Conservation (phyloP, 805 yeast species). For the Kodamaea lidongshanica region DNA sequence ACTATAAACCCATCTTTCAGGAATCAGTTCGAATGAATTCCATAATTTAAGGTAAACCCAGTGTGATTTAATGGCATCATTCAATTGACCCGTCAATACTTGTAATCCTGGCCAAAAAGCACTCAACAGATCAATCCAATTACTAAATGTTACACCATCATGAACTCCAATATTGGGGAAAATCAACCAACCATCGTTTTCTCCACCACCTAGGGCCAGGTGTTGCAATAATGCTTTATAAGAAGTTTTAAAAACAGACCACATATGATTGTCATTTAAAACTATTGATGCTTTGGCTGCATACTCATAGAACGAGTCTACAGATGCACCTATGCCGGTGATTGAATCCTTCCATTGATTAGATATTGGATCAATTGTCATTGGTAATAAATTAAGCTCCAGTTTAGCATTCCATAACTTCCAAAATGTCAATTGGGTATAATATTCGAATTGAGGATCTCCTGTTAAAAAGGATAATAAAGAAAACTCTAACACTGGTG, state of each 20-base stretch:
- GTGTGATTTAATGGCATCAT: constrained; percentile 59
- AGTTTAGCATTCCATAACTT: constrained; percentile 67
- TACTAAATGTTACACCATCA: constrained; percentile 44
- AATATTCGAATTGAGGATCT: constrained; percentile 61
- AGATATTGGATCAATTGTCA: constrained; percentile 60
- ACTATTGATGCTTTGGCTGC: constrained; percentile 71
- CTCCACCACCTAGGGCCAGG: constrained; percentile 29
- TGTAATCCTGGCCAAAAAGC: constrained; percentile 88
- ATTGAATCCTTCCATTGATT: constrained; percentile 52
- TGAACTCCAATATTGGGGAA: constrained; percentile 55
- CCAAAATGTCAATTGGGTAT: constrained; percentile 57
- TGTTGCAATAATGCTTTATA: constrained; percentile 49
- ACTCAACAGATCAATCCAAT: constrained; percentile 80
- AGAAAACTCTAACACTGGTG: constrained; percentile 76
- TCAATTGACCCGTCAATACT: constrained; percentile 69
- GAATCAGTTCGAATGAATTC: constrained; percentile 74
- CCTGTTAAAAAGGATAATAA: constrained; percentile 69
- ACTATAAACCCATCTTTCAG: constrained; percentile 72
- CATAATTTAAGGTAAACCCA: constrained; percentile 65
- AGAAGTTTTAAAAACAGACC: constrained; percentile 45
- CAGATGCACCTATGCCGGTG: constrained; percentile 85
- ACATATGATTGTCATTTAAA: constrained; percentile 59
- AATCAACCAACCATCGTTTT: constrained; percentile 23
- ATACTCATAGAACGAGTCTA: constrained; percentile 87
- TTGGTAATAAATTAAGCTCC: constrained; percentile 61